Evolutionary conservation across 371 early-diverging fungal species (phyloP), one percentile per base, ranked within the genome.

Genomic region (Amoeboaphelidium protococcarum): DNA sequence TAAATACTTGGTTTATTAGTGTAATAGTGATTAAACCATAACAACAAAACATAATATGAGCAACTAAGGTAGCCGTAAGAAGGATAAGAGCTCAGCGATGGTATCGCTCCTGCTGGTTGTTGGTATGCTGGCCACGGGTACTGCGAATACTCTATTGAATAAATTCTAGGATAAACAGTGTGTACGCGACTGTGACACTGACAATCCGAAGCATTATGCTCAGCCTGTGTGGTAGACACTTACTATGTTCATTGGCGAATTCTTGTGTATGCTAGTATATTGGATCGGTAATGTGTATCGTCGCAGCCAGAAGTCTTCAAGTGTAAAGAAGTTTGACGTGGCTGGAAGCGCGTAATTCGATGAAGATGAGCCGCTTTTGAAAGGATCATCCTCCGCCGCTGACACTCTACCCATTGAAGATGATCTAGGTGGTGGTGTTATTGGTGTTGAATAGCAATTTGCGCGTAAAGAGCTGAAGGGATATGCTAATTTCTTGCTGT

Each of bases 191-290:
- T 40, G 37, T 26, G 44, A 48, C 20, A 26, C 45, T 25, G 2
- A 13, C 1, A 2, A 26, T 16, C n/a, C 45, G 22, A 26, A 76
- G 83, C 62, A 74, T 54, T 92, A 82, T 70, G 89, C 88, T 59
- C 94, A 92, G 61, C 94, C 94, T n/a, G 66, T 88, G 16, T 87
- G 81, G 83, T 90, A 92, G 68, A 87, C 89, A 1, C 62, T 88
- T 45, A 86, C 76, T 53, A 92, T 92, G 94, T 92, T 90, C 63
- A 61, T 83, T 40, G 94, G 94, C 47, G 94, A 92, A 59, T 64
- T 73, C 40, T 53, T 75, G 22, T 84, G 85, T 52, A 63, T 81
- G 21, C 46, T 72, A 2, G 71, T 68, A 25, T 65, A 59, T 25
- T 66, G 56, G 56, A 55, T 56, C 13, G 27, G 16, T 16, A 31